Percentiles rank a stretch among this genome's conserved stretches.
Conservation (phyloP, 2,329 filamentous ascomycete species). For the Hortaea werneckii region DNA sequence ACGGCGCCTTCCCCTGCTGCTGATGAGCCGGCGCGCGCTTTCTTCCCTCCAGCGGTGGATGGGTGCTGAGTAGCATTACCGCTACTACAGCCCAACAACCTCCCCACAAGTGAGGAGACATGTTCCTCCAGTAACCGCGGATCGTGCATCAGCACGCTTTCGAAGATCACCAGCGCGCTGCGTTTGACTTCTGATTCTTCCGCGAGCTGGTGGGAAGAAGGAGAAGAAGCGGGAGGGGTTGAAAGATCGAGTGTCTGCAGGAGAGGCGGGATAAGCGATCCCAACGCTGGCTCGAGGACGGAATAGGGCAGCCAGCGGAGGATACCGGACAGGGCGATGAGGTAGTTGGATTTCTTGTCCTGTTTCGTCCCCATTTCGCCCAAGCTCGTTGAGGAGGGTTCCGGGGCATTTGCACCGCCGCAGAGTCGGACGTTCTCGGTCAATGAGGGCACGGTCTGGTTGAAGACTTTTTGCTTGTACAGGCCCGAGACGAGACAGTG, state of each 20-base stretch:
- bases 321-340: constrained; percentile 53
- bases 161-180: constrained; percentile 50
- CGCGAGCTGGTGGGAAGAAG: not conserved
- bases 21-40: too few species aligned
- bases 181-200: constrained; percentile 45
- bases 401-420: too few species aligned
- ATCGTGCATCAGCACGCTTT: constrained; percentile 48
- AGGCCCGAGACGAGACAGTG: constrained; percentile 52
- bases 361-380: constrained; percentile 19
- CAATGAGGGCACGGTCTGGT: constrained; percentile 47
- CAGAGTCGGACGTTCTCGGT: constrained; percentile 39
- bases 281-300: constrained; percentile 50
- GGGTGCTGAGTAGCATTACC: not conserved
- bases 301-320: constrained; percentile 49
- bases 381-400: too few species aligned
- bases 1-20: constrained; percentile 21
- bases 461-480: constrained; percentile 55
- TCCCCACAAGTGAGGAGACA: constrained; percentile 45
- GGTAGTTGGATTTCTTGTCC: constrained; percentile 48
- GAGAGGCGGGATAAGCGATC: constrained; percentile 48
- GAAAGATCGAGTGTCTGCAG: constrained; percentile 50
- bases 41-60: constrained; percentile 3
- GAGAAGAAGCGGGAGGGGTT: constrained; percentile 11
- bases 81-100: constrained; percentile 43
- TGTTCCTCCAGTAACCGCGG: constrained; percentile 46